Conservation (phyloP, 2,329 filamentous ascomycete genomes). For the Claviceps capensis region DNA sequence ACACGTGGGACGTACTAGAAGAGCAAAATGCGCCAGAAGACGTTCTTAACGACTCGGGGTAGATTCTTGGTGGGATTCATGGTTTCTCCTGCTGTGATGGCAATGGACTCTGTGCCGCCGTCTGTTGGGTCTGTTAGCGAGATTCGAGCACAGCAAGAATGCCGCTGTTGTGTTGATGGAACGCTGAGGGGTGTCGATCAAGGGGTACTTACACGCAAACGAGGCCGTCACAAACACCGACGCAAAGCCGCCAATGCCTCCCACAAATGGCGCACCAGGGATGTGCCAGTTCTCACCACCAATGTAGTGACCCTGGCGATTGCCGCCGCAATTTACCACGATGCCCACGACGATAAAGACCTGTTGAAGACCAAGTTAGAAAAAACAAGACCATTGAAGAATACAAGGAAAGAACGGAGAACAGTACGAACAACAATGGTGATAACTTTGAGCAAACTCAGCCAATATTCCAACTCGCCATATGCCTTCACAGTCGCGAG, state of each 20-base stretch:
- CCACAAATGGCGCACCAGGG: constrained; percentile 49
- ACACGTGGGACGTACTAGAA: constrained; percentile 24
- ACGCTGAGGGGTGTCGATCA: neutral
- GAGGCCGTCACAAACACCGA: constrained; percentile 39
- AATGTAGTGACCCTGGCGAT: constrained; percentile 38
- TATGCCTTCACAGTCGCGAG: constrained; percentile 21
- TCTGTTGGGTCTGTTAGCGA: constrained; percentile 9
- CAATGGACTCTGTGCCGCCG: constrained; percentile 47
- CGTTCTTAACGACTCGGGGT: constrained; percentile 49
- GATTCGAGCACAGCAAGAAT: too few relatives aligned
- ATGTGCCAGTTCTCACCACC: constrained; percentile 44
- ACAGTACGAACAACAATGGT: constrained; percentile 29
- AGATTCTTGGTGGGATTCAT: constrained; percentile 46
- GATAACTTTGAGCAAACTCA: constrained; percentile 39
- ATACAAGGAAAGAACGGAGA: neutral
- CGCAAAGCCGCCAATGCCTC: constrained; percentile 50
- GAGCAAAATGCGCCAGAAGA: constrained; percentile 48
- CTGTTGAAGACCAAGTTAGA: constrained; percentile 4
- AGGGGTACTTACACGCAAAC: constrained; percentile 37
- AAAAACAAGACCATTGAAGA: neutral
- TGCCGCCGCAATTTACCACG: constrained; percentile 37
- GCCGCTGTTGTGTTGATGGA: too few relatives aligned
- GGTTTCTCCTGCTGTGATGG: constrained; percentile 53
- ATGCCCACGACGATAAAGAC: constrained; percentile 52
- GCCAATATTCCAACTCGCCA: constrained; percentile 38